Base-by-base conservation (phyloP, 1,139 yeast species). In the Sporopachydermia cereana region DNA sequence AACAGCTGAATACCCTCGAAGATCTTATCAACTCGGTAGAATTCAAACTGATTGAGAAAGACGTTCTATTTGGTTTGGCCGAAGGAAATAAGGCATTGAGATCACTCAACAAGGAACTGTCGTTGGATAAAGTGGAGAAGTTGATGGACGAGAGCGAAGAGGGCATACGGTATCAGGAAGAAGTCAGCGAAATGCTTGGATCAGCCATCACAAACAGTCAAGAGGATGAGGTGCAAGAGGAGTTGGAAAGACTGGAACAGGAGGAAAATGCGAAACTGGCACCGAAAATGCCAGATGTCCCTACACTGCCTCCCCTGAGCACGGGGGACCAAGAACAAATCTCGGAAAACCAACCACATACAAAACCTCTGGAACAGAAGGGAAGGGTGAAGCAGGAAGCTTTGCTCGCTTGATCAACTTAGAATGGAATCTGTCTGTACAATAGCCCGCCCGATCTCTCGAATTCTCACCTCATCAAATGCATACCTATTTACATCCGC, bases 61-160 rank as follows among this genome's bases (percentile, higher is more conserved):
- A 86, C 56, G 89, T 91, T 44, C 54, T 88, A 16, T 75, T 73
- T 50, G 96, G 96, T 0, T 68, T 91, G 42, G 71, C 77, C 53
- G 81, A 83, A 52, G 97, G 97, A 23, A 86, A 83, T 58, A 67
- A 71, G 48, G 85, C 86, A 5, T 70, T 91, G 52, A 78, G 73
- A 53, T 77, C 76, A 51, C 69, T 91, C 49, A 89, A 91, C 61
- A 68, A 68, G 46, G 96, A 89, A 56, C 75, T 88, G 77, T 78
- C 77, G 42, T 60, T 84, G 16, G 91, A 84, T 41, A 76, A 76
- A 56, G 83, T 88, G n/a, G 96, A 88, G 55, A 72, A 72, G 57
- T 69, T 91, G 3, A 65, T 89, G 74, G 96, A 89, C 58, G 93
- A 85, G 47, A 72, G 84, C 27, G 86, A 82, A 43, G 96, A 86